Evolutionary conservation across 306 rosid species (phyloP).

Genomic region (Corylus avellana): DNA sequence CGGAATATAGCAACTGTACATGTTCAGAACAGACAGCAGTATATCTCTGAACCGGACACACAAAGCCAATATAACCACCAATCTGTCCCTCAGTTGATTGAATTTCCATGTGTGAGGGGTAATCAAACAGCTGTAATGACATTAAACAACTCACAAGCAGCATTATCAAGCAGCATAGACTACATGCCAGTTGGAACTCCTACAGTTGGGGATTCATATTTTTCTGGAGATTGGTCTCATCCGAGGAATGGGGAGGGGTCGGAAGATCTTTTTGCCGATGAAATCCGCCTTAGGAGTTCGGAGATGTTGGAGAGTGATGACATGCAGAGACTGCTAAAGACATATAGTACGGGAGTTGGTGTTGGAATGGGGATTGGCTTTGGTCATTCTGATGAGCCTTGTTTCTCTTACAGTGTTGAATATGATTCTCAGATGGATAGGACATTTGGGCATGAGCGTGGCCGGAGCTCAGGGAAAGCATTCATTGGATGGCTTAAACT

Average conservation of each 20-base stretch:
- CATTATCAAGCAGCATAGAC: slow-evolving; percentile 40
- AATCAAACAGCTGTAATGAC: slow-evolving; percentile 45
- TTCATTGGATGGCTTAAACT: slow-evolving; percentile 93
- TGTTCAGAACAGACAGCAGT: slow-evolving; percentile 45
- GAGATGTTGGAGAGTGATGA: slow-evolving; percentile 85
- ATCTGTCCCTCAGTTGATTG: slow-evolving; percentile 36
- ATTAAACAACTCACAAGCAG: slow-evolving; percentile 38
- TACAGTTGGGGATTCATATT: slow-evolving; percentile 43
- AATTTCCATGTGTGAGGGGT: slow-evolving; percentile 46
- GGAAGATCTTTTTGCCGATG: slow-evolving; percentile 73
- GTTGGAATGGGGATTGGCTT: slow-evolving; percentile 39
- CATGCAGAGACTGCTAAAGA: slow-evolving; percentile 74
- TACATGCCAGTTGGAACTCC: slow-evolving; percentile 45
- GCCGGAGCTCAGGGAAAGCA: slow-evolving; percentile 68
- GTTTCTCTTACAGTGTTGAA: slow-evolving; percentile 53
- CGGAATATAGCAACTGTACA: slow-evolving; percentile 43
- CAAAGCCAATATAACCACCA: slow-evolving; percentile 40
- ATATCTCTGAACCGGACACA: slow-evolving; percentile 39
- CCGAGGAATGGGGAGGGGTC: slow-evolving; percentile 60
- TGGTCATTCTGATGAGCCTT: slow-evolving; percentile 49
- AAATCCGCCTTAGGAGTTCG: slow-evolving; percentile 73
- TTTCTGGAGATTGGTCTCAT: slow-evolving; percentile 59
- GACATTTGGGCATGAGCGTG: slow-evolving; percentile 42
- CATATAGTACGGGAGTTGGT: slow-evolving; percentile 49
- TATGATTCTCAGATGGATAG: slow-evolving; percentile 58